These are phyloP conservation scores for Rhododendron henanense DNA, from an alignment of 148 eudicot species.

Conservation along the genomic window DNA sequence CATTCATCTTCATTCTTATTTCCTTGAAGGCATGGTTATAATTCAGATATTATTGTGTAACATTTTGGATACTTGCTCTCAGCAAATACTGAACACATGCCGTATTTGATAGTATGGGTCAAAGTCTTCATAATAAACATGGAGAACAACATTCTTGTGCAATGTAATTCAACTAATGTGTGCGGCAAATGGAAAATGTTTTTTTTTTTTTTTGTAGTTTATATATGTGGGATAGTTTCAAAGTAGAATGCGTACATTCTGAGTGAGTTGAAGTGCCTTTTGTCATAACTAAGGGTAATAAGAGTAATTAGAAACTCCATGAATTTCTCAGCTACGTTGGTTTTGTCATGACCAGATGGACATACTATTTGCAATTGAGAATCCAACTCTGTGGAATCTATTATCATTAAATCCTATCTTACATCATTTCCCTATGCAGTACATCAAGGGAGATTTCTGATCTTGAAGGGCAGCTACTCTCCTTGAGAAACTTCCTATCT, in stretches of 20 bases:
- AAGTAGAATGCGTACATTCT: neutral
- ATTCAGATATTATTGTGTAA: neutral
- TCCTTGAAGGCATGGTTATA: neutral
- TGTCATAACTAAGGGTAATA: neutral
- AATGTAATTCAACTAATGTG: neutral
- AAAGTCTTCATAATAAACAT: neutral
- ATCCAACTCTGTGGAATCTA: neutral
- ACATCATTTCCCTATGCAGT: conserved; percentile 36
- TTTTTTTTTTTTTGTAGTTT: neutral
- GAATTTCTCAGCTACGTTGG: neutral
- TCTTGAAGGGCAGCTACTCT: conserved; percentile 82
- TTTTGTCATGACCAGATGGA: neutral
- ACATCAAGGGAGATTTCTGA: conserved; percentile 90
- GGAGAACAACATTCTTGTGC: neutral
- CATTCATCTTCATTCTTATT: neutral
- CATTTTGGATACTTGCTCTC: neutral
- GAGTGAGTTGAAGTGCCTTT: neutral
- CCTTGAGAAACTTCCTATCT: conserved; percentile 66
- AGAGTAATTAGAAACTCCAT: neutral
- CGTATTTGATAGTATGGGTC: neutral
- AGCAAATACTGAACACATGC: neutral
- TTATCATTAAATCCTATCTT: conserved; percentile 5
- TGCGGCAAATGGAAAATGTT: neutral
- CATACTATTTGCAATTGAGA: neutral
- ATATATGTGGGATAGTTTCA: neutral